Conservation (phyloP, 257 asterid species). For the Gentiana straminea region DNA sequence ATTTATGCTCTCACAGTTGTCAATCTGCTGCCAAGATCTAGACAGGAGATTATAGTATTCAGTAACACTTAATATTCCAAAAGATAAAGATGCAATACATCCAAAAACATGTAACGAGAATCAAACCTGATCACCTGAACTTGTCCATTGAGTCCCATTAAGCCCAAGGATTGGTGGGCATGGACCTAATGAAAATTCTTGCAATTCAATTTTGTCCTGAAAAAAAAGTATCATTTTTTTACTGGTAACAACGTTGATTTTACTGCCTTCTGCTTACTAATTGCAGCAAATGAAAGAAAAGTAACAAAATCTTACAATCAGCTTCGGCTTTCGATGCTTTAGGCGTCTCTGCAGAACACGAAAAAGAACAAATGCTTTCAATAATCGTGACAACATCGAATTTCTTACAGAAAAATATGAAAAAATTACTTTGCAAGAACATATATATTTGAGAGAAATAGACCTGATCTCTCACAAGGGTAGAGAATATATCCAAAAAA, state of each 20-base stretch:
- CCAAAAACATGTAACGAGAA: constrained; percentile 3
- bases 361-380: constrained; percentile 7
- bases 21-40: no score
- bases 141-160: constrained; percentile 77
- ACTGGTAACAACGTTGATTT: not conserved
- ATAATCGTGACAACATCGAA: not conserved
- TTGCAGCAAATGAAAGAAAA: constrained; percentile 9
- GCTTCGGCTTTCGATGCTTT: constrained; percentile 71
- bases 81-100: not conserved
- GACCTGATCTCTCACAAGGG: no score
- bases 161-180: constrained; percentile 77
- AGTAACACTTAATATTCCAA: no score
- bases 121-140: constrained; percentile 87
- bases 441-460: no score
- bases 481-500: no score
- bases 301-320: constrained; percentile 57
- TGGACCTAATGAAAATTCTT: constrained; percentile 84
- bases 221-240: constrained; percentile 10
- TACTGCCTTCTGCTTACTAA: constrained; percentile 1
- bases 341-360: constrained; percentile 65
- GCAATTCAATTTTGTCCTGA: constrained; percentile 86
- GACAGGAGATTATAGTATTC: no score
- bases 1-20: no score
- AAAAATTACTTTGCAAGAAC: no score
- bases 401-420: no score